These are phyloP conservation scores for Sporothrix luriei DNA, from an alignment of 2,329 filamentous ascomycete genomes.

Conservation along the genomic window DNA sequence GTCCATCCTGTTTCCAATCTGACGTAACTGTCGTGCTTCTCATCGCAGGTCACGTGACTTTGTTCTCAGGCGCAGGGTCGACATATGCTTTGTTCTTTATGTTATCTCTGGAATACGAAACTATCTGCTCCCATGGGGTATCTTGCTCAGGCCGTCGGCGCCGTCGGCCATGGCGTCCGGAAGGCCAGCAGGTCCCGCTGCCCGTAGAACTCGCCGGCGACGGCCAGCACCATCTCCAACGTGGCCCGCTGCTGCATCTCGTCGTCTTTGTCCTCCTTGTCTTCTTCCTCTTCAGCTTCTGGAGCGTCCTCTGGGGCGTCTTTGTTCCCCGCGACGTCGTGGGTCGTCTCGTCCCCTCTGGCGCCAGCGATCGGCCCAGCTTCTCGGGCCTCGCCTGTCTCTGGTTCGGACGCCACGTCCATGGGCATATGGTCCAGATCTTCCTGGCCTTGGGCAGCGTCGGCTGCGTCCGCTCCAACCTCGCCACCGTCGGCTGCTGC, in stretches of 20 bases:
- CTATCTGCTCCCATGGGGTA: constrained; percentile 14
- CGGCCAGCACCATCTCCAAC: constrained; percentile 86
- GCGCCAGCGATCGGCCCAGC: constrained; percentile 41
- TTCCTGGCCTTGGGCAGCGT: not conserved
- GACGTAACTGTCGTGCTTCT: too few relatives aligned
- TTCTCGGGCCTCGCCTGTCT: constrained; percentile 15
- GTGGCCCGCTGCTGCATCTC: constrained; percentile 66
- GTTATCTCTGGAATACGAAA: not conserved
- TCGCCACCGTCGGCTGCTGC: not conserved
- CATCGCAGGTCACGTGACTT: not conserved
- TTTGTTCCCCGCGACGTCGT: constrained; percentile 14
- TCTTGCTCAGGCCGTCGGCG: not conserved
- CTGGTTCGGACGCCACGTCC: constrained; percentile 33
- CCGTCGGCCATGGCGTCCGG: constrained; percentile 56
- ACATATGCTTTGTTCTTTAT: not conserved
- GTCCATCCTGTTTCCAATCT: too few relatives aligned
- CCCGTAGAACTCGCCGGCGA: constrained; percentile 86
- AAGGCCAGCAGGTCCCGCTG: constrained; percentile 83
- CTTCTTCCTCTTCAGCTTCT: constrained; percentile 38
- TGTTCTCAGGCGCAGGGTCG: not conserved
- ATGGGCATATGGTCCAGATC: constrained; percentile 32
- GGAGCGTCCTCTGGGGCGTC: constrained; percentile 33
- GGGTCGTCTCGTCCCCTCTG: constrained; percentile 13
- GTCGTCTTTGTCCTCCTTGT: constrained; percentile 42
- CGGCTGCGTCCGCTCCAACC: not conserved